A percentile compares a stretch with the other conserved stretches of the same genome.
Conservation (phyloP, 495 filamentous ascomycete species). For the Cercophora sp. region DNA sequence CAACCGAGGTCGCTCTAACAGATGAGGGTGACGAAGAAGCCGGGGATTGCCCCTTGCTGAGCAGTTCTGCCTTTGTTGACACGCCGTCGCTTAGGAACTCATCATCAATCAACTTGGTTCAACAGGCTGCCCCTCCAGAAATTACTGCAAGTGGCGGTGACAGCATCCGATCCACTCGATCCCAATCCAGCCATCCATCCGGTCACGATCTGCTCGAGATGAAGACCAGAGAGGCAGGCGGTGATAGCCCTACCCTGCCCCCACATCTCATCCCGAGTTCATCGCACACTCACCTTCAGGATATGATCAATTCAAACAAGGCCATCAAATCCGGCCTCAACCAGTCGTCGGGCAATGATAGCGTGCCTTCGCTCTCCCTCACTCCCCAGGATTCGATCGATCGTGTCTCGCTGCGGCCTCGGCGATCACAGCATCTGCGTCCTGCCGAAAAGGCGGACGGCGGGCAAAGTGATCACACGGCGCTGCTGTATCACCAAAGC, state of each 20-base stretch:
- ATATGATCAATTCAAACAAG: constrained; percentile 52
- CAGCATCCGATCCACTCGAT: constrained; percentile 28
- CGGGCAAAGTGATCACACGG: constrained; percentile 39
- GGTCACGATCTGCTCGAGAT: constrained; percentile 38
- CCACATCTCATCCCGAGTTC: constrained; percentile 40
- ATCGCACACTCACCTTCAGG: constrained; percentile 48
- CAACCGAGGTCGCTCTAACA: neutral
- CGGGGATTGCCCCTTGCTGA: constrained; percentile 31
- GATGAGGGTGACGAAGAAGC: constrained; percentile 25
- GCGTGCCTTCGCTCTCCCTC: constrained; percentile 44
- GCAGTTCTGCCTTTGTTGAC: constrained; percentile 26
- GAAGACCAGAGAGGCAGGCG: constrained; percentile 32
- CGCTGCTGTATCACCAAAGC: constrained; percentile 60
- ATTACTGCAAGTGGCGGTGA: constrained; percentile 28
- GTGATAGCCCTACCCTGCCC: constrained; percentile 56
- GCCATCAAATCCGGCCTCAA: constrained; percentile 47
- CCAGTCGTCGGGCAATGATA: constrained; percentile 47
- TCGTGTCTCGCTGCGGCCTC: constrained; percentile 18
- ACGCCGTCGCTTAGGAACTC: constrained; percentile 8
- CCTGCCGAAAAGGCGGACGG: neutral
- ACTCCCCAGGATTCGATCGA: constrained; percentile 39
- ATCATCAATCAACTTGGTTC: constrained; percentile 37
- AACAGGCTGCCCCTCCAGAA: constrained; percentile 41
- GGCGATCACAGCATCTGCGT: constrained; percentile 14
- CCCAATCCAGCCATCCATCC: constrained; percentile 39